phyloP scores from a whole-genome alignment of 2,329 filamentous ascomycete species.

The Plenodomus biglobosus region DNA sequence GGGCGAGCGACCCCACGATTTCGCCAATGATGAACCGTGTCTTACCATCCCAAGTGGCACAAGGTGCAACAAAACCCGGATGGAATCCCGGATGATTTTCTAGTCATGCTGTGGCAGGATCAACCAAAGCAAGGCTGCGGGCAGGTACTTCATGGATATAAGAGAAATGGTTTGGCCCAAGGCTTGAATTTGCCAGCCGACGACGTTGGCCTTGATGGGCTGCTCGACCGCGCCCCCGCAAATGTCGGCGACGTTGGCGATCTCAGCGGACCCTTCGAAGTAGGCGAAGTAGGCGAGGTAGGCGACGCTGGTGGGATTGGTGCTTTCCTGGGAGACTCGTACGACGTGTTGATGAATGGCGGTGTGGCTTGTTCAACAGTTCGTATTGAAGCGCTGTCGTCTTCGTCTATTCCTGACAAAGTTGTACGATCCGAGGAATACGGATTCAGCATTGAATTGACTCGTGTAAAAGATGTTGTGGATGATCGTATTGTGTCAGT shows the following conservation, averaged over 20 bases:
- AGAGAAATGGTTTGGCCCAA: conserved; percentile 37
- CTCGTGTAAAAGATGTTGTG: conserved; percentile 21
- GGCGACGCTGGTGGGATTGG: conserved; percentile 24
- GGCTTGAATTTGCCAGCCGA: conserved; percentile 23
- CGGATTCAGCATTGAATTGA: conserved; percentile 35
- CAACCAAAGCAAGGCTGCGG: not conserved
- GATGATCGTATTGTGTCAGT: conserved; percentile 35
- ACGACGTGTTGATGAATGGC: conserved; percentile 13
- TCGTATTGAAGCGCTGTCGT: conserved; percentile 31
- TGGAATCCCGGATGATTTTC: not conserved
- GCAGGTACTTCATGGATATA: conserved; percentile 26
- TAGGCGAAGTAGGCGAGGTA: conserved; percentile 15
- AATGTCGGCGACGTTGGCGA: conserved; percentile 13
- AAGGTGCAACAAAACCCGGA: not conserved
- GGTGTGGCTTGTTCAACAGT: conserved; percentile 23
- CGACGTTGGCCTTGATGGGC: conserved; percentile 18
- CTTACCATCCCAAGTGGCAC: not conserved
- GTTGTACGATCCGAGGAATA: conserved; percentile 33
- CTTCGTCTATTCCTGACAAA: conserved; percentile 35
- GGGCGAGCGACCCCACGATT: not conserved
- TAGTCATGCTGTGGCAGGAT: not conserved
- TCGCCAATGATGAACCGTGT: not conserved
- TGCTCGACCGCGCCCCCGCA: conserved; percentile 10
- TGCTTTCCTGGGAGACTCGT: conserved; percentile 18
- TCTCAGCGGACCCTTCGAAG: conserved; percentile 6